Evolutionary conservation across 164 flowering plant genomes (phyloP).

Genomic region (Taxillus chinensis): DNA sequence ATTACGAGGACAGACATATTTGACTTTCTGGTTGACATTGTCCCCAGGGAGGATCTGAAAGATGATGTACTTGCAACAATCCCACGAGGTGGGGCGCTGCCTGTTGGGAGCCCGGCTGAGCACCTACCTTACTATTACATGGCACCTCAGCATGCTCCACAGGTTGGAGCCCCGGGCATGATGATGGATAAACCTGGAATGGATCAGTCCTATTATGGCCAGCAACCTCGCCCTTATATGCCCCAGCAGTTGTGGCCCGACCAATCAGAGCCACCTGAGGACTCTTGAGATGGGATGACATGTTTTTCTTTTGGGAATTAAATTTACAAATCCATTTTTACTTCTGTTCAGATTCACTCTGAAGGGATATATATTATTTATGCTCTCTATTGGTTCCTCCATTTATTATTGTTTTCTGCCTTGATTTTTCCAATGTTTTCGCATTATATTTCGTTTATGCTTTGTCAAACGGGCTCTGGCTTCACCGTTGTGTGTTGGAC

Average conservation of each 20-base stretch:
- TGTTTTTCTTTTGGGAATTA: too few species aligned
- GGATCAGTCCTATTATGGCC: slow-evolving; percentile 47
- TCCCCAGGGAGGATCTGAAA: slow-evolving; percentile 68
- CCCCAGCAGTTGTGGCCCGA: slow-evolving; percentile 54
- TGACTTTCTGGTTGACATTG: slow-evolving; percentile 76
- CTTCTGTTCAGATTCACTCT: too few species aligned
- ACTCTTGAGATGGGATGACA: slow-evolving; percentile 19
- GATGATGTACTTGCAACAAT: slow-evolving; percentile 54
- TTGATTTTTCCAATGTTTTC: too few species aligned
- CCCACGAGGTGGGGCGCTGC: slow-evolving; percentile 38
- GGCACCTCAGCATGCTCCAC: slow-evolving; percentile 40
- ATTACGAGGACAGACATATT: slow-evolving; percentile 69
- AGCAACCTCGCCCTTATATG: slow-evolving; percentile 45
- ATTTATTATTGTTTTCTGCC: too few species aligned
- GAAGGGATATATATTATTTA: too few species aligned
- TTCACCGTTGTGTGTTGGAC: too few species aligned
- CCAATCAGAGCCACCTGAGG: slow-evolving; percentile 28
- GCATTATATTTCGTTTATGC: too few species aligned
- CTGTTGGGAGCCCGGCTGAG: slow-evolving; percentile 45
- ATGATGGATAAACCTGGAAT: slow-evolving; percentile 42
- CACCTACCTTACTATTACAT: slow-evolving; percentile 51
- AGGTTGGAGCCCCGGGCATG: slow-evolving; percentile 47
- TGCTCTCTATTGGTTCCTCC: too few species aligned
- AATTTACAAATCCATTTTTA: too few species aligned
- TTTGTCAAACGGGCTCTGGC: too few species aligned